Evolutionary conservation across 2,329 filamentous ascomycete species (phyloP).

Genomic region (Colletotrichum caudatum): DNA sequence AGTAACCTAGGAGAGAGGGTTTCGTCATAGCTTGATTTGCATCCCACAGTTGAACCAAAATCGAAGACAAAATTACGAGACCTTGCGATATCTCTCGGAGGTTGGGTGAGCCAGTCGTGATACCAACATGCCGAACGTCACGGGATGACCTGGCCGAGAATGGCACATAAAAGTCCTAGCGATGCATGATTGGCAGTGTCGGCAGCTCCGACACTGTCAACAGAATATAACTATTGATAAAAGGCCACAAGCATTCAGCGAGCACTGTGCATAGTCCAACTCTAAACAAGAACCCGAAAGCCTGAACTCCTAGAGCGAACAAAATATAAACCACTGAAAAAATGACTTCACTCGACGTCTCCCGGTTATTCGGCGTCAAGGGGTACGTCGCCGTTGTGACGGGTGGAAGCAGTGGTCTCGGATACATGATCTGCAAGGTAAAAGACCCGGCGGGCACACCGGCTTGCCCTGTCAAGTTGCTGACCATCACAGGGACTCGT

Average conservation of each 20-base stretch:
- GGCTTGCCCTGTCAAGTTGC: neutral
- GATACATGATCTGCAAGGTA: constrained; percentile 60
- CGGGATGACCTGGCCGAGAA: neutral
- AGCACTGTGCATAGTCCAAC: neutral
- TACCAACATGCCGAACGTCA: neutral
- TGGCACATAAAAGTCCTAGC: neutral
- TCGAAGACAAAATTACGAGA: neutral
- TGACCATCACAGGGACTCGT: constrained; percentile 14
- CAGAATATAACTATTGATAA: neutral
- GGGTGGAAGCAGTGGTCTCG: constrained; percentile 57
- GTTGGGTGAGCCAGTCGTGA: neutral
- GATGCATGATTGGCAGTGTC: neutral
- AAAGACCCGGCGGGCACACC: too few relatives aligned
- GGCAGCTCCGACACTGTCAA: neutral
- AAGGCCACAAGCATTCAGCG: neutral
- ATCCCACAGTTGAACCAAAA: neutral
- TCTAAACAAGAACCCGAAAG: neutral
- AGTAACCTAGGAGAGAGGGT: neutral
- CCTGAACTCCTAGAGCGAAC: neutral
- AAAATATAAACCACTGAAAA: neutral
- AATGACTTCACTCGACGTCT: constrained; percentile 20
- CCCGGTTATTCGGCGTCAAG: constrained; percentile 46
- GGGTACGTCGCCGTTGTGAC: constrained; percentile 52
- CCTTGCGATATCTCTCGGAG: too few relatives aligned
- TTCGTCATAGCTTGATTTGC: neutral